Evolutionary conservation across 345 rosid species (phyloP), one percentile per base, ranked within the genome.

Genomic region (Eucalyptus sp.): DNA sequence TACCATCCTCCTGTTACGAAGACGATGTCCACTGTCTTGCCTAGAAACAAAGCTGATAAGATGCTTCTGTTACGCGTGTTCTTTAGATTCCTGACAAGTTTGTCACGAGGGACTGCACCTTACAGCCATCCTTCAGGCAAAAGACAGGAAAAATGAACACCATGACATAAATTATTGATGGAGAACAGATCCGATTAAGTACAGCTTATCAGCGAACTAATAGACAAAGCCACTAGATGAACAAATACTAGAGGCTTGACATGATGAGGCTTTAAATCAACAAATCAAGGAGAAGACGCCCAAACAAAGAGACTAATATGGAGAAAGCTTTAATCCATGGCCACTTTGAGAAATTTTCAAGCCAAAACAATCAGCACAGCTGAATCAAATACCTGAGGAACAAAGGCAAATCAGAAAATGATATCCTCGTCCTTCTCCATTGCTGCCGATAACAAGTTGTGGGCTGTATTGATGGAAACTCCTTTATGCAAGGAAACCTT

Each of bases 401-500:
- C 24, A 87, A 87, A 51, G 89, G 89, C 83, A 37, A 88, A 91
- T 95, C 91, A 97, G 95, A 96, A 97, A 86, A 96, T 95, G 84
- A 96, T 95, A 89, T 97, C 99, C 89, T 94, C 92, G 85, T 96
- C 99, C 92, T 92, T 96, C 92, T 85, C 97, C 86, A 68, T 91
- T 18, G 93, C 95, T 22, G 91, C 94, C 88, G 92, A 92, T 80
- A 97, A 92, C 88, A 96, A 54, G 90, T 94, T 93, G 86, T 93
- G 96, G 76, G 97, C 96, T 49, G 97, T 91, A 46, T 90, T 92
- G 5, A 94, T 52, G 18, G 99, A 95, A 91, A 96, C 91, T 29
- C 97, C 97, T 92, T 92, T 93, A 90, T 94, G 94, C 95, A 96
- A 91, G 85, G 99, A 96, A 88, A 96, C 90, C 86, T 91, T 94